These are phyloP conservation scores for Achaetomium macrosporum DNA, from an alignment of 2,329 filamentous ascomycete genomes.

Conservation along the genomic window DNA sequence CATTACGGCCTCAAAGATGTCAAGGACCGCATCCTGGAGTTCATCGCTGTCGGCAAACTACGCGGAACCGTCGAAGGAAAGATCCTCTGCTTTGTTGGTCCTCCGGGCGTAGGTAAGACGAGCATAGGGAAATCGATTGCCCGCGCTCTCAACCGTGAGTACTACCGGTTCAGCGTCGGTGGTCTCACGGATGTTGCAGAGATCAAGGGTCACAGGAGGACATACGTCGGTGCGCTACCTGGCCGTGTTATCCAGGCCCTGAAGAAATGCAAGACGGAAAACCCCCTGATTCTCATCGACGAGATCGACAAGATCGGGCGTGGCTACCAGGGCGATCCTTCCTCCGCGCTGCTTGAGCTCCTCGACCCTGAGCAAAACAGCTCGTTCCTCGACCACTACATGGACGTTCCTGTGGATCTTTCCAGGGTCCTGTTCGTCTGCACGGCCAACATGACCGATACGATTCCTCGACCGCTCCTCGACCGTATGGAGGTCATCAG, in stretches of 20 bases:
- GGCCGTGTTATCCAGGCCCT: conserved; percentile 96
- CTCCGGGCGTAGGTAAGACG: conserved; percentile 95
- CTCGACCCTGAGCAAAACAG: conserved; percentile 96
- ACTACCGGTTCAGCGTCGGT: conserved; percentile 97
- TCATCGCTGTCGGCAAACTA: conserved; percentile 96
- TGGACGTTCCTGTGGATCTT: conserved; percentile 95
- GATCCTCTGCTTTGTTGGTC: conserved; percentile 95
- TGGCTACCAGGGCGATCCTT: conserved; percentile 93
- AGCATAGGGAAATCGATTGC: conserved; percentile 99
- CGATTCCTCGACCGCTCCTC: conserved; percentile 85
- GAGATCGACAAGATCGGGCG: conserved; percentile 98
- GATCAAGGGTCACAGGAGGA: conserved; percentile 95
- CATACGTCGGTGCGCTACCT: conserved; percentile 91
- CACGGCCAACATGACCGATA: conserved; percentile 98
- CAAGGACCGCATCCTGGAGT: conserved; percentile 96
- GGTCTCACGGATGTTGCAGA: conserved; percentile 96
- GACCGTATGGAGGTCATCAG: conserved; percentile 98
- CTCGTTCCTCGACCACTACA: conserved; percentile 96
- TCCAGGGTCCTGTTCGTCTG: conserved; percentile 98
- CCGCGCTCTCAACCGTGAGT: conserved; percentile 86
- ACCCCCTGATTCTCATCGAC: conserved; percentile 92
- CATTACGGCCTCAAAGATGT: conserved; percentile 97
- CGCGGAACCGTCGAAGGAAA: conserved; percentile 97
- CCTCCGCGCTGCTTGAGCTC: conserved; percentile 86
- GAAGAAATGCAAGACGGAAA: conserved; percentile 99